Base-by-base conservation (phyloP, 306 rosid genomes). In the Mimosa bimucronata region DNA sequence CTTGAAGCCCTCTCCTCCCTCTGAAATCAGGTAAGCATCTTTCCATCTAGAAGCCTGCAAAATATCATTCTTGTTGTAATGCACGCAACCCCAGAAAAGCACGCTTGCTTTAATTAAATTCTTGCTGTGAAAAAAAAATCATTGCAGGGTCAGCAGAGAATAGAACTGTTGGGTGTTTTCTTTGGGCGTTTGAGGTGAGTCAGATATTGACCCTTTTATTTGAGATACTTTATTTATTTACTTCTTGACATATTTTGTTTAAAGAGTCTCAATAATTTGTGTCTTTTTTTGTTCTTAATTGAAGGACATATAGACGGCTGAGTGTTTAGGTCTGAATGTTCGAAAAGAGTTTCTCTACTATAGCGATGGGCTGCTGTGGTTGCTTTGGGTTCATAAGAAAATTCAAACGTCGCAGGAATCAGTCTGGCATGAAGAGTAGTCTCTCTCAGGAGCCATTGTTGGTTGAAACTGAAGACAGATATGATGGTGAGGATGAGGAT, bases 321-420 rank as follows among this genome's bases (percentile, higher is more conserved):
- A 61, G 85, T 57, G 76, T 64, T 58, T 77, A 69, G 84, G 88
- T 81, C 83, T 86, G 66, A 67, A 96, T 91, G 98, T 77, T 90
- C 75, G 52, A 61, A 13, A 91, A 88, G 94, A 78, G 86, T 76
- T 58, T 61, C 82, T 84, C 85, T 72, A 31, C 86, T 77, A 83
- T 73, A 78, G 82, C 85, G 64, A 93, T 96, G 92, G 97, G 87
- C 53, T 93, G 97, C 80, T 96, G 97, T 78, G 85, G 86, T 85
- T 96, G 99, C 89, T 96, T 96, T 30, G 97, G 97, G 45, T 93
- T 93, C 76, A 76, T 83, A 18, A 82, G 89, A 78, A 89, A 71
- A 72, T 83, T 75, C 40, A 89, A 86, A 77, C 81, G 74, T 46
- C 60, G 26, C 41, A 85, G 79, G 71, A 84, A 82, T 42, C 75